Evolutionary conservation across 2,329 filamentous ascomycete species (phyloP).

Genomic region (Fusarium napiforme): DNA sequence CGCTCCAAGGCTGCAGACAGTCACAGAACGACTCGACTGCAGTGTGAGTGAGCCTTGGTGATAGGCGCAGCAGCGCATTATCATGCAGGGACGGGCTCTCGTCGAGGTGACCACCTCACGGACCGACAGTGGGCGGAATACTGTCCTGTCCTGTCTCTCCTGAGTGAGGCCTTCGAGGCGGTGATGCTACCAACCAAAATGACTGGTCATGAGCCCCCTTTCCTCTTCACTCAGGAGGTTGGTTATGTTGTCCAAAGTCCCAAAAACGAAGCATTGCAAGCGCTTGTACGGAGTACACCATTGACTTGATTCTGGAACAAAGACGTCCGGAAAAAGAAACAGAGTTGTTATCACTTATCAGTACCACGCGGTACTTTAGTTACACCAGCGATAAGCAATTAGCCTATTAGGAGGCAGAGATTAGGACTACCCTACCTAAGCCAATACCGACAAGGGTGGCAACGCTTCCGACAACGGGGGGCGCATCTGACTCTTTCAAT

Average conservation of each 20-base stretch:
- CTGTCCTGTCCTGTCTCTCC: slow-evolving; percentile 7
- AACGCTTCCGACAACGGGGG: slow-evolving; percentile 38
- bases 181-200: slow-evolving; percentile 7
- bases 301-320: slow-evolving; percentile 8
- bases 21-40: neutral
- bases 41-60: neutral
- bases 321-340: slow-evolving; percentile 3
- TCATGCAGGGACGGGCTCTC: slow-evolving; percentile 2
- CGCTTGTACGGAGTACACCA: neutral
- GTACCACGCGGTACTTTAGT: slow-evolving; percentile 5
- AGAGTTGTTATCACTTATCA: slow-evolving; percentile 21
- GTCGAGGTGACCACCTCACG: neutral
- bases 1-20: slow-evolving; percentile 18
- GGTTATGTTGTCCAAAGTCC: neutral
- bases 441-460: slow-evolving; percentile 21
- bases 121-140: slow-evolving; percentile 13
- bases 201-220: slow-evolving; percentile 17
- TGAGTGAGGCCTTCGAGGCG: slow-evolving; percentile 32
- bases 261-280: neutral
- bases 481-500: slow-evolving; percentile 32
- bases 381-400: slow-evolving; percentile 35
- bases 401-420: slow-evolving; percentile 31
- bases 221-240: neutral
- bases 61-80: slow-evolving; percentile 15
- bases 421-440: slow-evolving; percentile 16